Conservation (phyloP, 371 early-diverging fungal genomes). For the Mortierella sp. region DNA sequence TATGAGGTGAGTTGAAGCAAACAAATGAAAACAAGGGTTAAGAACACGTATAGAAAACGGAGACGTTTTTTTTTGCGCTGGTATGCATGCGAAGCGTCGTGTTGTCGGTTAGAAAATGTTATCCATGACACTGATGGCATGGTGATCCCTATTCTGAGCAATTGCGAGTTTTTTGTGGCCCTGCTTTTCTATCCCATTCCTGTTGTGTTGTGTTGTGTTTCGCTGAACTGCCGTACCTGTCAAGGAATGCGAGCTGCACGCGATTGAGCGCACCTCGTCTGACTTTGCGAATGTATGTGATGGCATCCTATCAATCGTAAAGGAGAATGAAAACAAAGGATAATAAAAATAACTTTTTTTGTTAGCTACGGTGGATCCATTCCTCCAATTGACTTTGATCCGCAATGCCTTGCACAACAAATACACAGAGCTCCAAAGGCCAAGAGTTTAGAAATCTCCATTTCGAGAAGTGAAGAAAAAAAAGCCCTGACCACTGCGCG, state of each 20-base stretch:
- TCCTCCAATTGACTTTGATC: slow-evolving; percentile 11
- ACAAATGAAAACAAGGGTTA: neutral
- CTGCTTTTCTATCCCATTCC: neutral
- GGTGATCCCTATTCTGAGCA: neutral
- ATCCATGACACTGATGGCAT: neutral
- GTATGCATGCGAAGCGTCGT: neutral
- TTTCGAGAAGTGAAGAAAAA: neutral
- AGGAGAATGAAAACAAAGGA: neutral
- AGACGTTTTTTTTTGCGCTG: neutral
- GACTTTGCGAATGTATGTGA: slow-evolving; percentile 68
- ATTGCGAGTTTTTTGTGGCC: neutral
- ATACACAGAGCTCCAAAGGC: neutral
- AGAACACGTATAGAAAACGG: neutral
- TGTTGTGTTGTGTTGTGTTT: neutral
- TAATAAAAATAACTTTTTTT: neutral
- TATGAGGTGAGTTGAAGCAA: neutral
- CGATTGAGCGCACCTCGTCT: slow-evolving; percentile 79
- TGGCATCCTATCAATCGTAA: slow-evolving; percentile 63
- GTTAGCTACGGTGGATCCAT: neutral
- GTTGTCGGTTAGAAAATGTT: neutral
- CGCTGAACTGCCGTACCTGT: slow-evolving; percentile 42
- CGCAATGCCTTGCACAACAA: neutral
- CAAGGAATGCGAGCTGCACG: slow-evolving; percentile 70
- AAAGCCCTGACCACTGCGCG: neutral
- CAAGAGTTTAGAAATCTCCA: neutral